These are phyloP conservation scores for Glomus cerebriforme DNA, from an alignment of 192 early-diverging fungal species.

Conservation along the genomic window DNA sequence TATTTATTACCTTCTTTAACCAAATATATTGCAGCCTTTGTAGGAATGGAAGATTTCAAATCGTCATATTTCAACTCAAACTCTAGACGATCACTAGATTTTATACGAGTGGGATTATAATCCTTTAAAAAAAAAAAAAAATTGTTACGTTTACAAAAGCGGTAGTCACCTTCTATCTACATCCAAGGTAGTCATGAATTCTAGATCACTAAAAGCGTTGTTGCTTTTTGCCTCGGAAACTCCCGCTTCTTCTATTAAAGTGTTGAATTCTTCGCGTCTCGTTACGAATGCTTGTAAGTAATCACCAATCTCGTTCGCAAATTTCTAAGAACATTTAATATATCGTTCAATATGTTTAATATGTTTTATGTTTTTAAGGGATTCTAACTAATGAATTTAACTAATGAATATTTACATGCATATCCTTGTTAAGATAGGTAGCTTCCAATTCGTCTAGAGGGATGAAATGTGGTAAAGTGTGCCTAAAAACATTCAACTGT, in stretches of 20 bases:
- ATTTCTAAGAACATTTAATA: not conserved
- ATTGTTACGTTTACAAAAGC: not conserved
- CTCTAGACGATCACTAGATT: not conserved
- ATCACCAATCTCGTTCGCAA: not conserved
- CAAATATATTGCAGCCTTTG: not conserved
- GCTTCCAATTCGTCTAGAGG: constrained; percentile 34
- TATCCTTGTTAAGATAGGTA: constrained; percentile 36
- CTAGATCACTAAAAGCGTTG: not conserved
- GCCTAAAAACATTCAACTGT: constrained; percentile 33
- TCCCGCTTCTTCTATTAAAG: not conserved
- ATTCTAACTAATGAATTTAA: no score
- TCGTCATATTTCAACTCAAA: not conserved
- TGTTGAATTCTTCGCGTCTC: constrained; percentile 2
- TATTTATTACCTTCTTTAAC: not conserved
- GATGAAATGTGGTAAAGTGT: constrained; percentile 49
- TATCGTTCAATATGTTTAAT: no score
- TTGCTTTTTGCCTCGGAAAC: not conserved
- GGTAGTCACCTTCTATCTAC: no score
- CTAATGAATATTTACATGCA: constrained; percentile 33
- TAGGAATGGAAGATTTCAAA: not conserved
- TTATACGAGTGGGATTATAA: no score
- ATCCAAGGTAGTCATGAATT: not conserved
- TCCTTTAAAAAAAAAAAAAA: not conserved
- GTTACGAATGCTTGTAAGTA: constrained; percentile 11
- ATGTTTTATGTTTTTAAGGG: no score